Evolutionary conservation across 2,329 filamentous ascomycete species (phyloP).

Genomic region (Pleomassaria siparia): DNA sequence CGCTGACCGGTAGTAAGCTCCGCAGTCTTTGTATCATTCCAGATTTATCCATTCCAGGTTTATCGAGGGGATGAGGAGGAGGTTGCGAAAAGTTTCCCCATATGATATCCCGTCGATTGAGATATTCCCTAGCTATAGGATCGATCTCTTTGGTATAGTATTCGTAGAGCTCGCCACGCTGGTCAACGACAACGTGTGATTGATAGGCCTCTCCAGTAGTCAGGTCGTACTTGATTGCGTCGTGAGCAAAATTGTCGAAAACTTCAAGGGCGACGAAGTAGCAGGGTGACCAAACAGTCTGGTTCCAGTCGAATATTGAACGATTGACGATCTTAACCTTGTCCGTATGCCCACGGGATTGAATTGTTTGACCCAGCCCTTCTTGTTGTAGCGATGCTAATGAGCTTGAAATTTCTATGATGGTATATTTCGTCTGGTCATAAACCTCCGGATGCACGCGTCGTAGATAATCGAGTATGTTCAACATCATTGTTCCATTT

Average conservation of each 20-base stretch:
- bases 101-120: constrained; percentile 81
- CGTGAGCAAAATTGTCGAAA: constrained; percentile 97
- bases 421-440: constrained; percentile 86
- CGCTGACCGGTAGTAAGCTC: constrained; percentile 66
- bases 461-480: constrained; percentile 95
- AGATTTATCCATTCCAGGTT: no score
- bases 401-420: constrained; percentile 89
- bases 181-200: constrained; percentile 83
- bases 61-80: no score
- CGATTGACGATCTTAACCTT: constrained; percentile 94
- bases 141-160: constrained; percentile 84
- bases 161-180: constrained; percentile 86
- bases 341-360: constrained; percentile 72
- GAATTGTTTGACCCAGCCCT: constrained; percentile 67
- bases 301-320: constrained; percentile 92
- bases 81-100: constrained; percentile 62
- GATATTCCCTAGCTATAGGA: constrained; percentile 77
- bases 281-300: constrained; percentile 85
- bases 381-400: constrained; percentile 77
- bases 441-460: constrained; percentile 89
- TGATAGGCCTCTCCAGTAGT: constrained; percentile 81
- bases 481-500: constrained; percentile 96
- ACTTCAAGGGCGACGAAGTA: constrained; percentile 98
- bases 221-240: constrained; percentile 87
- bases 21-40: constrained; percentile 62